Evolutionary conservation across 176 grass and related monocot species (phyloP), one percentile per base, ranked within the genome.

Genomic region (Zoysia japonica): DNA sequence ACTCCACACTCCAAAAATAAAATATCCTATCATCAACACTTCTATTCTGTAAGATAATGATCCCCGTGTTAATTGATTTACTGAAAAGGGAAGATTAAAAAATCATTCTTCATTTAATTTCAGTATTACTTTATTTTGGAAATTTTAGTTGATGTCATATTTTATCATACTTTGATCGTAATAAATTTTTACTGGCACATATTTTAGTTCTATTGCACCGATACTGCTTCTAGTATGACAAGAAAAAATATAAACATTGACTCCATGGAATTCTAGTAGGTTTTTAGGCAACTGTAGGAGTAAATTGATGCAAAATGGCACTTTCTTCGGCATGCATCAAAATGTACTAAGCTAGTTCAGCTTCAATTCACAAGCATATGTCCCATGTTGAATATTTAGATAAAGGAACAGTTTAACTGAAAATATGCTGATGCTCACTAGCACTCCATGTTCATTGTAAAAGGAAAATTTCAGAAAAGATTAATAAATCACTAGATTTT

Each of bases 131-230:
- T 28, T 28, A 61, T 61, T 71, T 59, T 39, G 43, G 65, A 41
- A 47, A 67, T 54, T 15, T 3, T 65, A 65, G 14, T 77, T 65
- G 6, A 5, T 19, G 11, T 38, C 67, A 42, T 37, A 72, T 37
- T 20, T 37, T 71, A 62, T 41, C 8, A 80, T 71, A 45, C 42
- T 75, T 82, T 28, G 28, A 28, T 28, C 28, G 28, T 28, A 28
- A 67, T 53, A 44, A 35, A 57, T 40, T 57, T 28, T 42, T 44
- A 12, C 3, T 46, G 11, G 17, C 13, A 11, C 37, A 51, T 64
- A 64, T 68, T 73, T 63, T 20, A 44, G 12, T 56, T 8, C 6
- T 42, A 43, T 42, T 68, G 72, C 82, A 77, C 70, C 41, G 53
- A 74, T 59, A 4, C 54, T 15, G 17, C 16, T 52, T 43, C 47